These are phyloP conservation scores for Tillandsia leiboldiana DNA, from an alignment of 176 grass and related monocot species.

Conservation along the genomic window DNA sequence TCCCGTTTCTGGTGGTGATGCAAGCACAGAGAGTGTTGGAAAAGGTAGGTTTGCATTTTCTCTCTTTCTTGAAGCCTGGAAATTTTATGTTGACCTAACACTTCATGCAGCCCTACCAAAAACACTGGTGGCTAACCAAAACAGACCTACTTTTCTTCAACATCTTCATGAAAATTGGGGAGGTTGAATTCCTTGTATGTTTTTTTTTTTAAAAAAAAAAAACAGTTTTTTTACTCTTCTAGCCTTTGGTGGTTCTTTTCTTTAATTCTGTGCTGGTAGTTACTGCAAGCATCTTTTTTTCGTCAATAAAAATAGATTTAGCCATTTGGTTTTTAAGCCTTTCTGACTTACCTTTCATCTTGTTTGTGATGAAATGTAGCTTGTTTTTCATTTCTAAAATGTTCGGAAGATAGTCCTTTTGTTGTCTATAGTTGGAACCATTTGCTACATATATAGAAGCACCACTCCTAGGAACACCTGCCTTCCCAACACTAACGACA, in stretches of 20 bases:
- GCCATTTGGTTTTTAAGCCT: too few relatives aligned
- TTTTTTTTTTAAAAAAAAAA: too few relatives aligned
- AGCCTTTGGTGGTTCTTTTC: too few relatives aligned
- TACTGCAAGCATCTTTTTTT: too few relatives aligned
- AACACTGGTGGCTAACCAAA: not conserved
- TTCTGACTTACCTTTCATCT: not conserved
- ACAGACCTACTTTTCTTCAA: not conserved
- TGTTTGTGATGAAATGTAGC: not conserved
- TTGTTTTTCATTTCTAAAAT: too few relatives aligned
- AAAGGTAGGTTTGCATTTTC: conserved; percentile 40
- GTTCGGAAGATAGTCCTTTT: too few relatives aligned
- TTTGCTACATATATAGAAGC: too few relatives aligned
- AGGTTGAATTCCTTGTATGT: not conserved
- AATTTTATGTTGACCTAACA: not conserved
- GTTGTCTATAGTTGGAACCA: too few relatives aligned
- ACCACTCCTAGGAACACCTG: too few relatives aligned
- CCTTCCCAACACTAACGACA: too few relatives aligned
- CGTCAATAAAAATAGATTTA: too few relatives aligned
- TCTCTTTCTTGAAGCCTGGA: not conserved
- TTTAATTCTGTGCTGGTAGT: too few relatives aligned
- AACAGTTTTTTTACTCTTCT: not conserved
- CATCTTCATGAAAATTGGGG: not conserved
- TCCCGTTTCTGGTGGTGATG: conserved; percentile 26
- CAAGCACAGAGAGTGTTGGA: conserved; percentile 45
- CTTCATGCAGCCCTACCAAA: not conserved